Evolutionary conservation across 805 yeast genomes (phyloP), one percentile per base, ranked within the genome.

Genomic region (Ogataea haglerorum): DNA sequence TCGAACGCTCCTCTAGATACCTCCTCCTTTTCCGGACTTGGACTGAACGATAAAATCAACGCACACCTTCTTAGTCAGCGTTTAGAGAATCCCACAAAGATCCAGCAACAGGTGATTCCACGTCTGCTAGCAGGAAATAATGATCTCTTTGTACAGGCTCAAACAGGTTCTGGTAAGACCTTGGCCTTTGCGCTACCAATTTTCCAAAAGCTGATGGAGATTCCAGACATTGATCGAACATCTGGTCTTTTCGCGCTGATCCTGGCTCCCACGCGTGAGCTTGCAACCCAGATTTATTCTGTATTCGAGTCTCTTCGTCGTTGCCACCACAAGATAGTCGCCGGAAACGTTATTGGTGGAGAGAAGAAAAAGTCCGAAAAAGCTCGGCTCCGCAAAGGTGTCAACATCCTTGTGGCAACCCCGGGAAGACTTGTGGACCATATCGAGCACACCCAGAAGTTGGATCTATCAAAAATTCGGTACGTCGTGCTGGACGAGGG

Each of bases 111-210:
- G 5, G 93, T 85, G 0, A 68, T 89, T 8, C 96, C 98, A 15
- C 68, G 70, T 37, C 59, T 80, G 21, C 51, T 76, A 6, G 58
- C 67, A 1, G 50, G 71, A 30, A 30, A 72, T 15, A 63, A 69
- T 23, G 99, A 93, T 63, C 66, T 89, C 41, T 85, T 93, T 51
- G 85, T 93, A 34, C 95, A 89, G 57, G 96, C 99, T 0, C 97
- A 95, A 64, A 93, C 99, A 0, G 99, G 99, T 38, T 90, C 98
- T 0, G 99, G 99, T 63, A 93, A 93, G 63, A 93, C 99, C 0
- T 64, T 93, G 41, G 82, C 98, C 0, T 95, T 85, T 59, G 68
- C 83, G 3, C 65, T 95, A 27, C 99, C 99, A 1, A 81, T 95
- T 15, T 62, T 91, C 47, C 80, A 85, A 48, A 74, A 78, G 44